Base-by-base conservation (phyloP, 257 asterid species). In the Coffea canephora region DNA sequence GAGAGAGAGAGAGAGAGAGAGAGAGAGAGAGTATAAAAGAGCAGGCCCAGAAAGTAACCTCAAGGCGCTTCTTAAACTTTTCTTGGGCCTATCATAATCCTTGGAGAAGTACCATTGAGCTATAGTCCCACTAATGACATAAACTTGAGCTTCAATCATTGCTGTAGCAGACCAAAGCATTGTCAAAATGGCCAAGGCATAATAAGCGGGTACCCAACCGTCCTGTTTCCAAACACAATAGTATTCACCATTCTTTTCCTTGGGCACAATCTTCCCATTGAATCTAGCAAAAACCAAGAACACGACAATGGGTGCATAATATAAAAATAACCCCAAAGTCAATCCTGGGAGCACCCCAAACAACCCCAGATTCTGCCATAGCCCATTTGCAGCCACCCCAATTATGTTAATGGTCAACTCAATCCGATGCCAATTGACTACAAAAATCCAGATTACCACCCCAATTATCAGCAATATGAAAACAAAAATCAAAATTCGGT, bases 81-180 rank as follows among this genome's bases (percentile, higher is more conserved):
- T 91, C 87, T 94, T 94, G 1, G 97, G 96, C 75, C 88, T 84
- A 1, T 87, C 83, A 79, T 87, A 89, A 59, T 89, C 94, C 89
- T 90, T 88, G 81, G 94, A 90, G 91, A 96, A 93, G 84, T 92
- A 96, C 99, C 99, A 94, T 69, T 92, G 99, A 0, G 97, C 97
- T 41, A 94, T 87, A 69, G 98, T 90, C 54, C 94, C 96, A 83
- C 99, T 92, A 36, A 96, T 90, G 70, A 94, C 95, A 86, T 89
- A 96, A n/a, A 90, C 96, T 73, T 94, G 96, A 89, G 94, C 95
- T 89, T 96, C 98, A 66, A 96, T 88, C 97, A 96, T 87, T 43
- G 91, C 86, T 18, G 98, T 71, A 41, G 97, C 94, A 80, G 97
- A 96, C 98, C 99, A 96, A 82, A 96, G 59, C 98, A 96, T 90